Base-by-base conservation (phyloP, 2,329 filamentous ascomycete genomes). In the Capronia coronata region DNA sequence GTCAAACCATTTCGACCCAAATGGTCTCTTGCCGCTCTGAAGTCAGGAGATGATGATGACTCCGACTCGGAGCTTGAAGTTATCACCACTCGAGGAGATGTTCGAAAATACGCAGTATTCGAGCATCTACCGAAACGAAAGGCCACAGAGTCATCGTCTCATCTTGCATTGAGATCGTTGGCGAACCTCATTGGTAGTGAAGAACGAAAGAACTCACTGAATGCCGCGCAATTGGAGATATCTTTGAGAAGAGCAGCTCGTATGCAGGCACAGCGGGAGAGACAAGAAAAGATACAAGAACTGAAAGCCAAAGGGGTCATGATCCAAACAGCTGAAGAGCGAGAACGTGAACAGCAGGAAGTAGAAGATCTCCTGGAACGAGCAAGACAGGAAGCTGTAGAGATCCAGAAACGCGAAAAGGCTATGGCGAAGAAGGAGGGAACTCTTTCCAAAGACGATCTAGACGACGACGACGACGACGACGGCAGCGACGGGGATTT, bases 341-440 rank as follows among this genome's bases (percentile, higher is more conserved):
- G 87, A 16, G 86, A 90, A 63, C 79, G 80, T 27, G 85, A 94
- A 64, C 80, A 88, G 66, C 82, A 86, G 49, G 82, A 90, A 51
- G 81, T 95, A 10, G 93, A 97, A 60, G 85, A 96, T 62, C 78
- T 97, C 52, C 79, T 97, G 21, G 84, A 91, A 41, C 89, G 84
- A 61, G 91, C 90, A 16, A 78, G 89, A 49, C 76, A 82, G 54
- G 87, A 97, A 64, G 90, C 84, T 1, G 79, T 86, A 38, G 82
- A 85, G 58, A 82, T 97, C 43, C 84, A 83, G 67, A 80, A 84
- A 60, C 75, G 81, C 42, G 93, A 98, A 68, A 82, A 82, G 56
- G 83, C 79, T 22, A 82, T 80, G 38, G 81, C 80, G 0, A 91
- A 86, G 69, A 80, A 82, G 62, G 76, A 81, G 46, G 67, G 66